Conservation (phyloP, 352 stramenopile genomes). For the Globisporangium apiculatum region DNA sequence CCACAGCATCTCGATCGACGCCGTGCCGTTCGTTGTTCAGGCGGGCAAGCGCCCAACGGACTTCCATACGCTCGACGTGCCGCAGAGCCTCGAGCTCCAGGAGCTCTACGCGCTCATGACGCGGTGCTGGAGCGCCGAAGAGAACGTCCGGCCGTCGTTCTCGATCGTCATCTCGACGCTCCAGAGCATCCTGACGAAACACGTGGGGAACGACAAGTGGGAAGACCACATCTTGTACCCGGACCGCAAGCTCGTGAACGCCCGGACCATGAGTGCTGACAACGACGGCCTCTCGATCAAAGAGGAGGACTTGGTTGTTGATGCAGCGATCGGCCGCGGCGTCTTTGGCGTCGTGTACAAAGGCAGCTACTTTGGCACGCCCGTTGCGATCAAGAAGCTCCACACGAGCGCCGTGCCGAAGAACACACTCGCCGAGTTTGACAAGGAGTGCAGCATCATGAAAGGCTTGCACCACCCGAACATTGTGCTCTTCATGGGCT, state of each 20-base stretch:
- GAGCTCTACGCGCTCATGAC: slow-evolving; percentile 65
- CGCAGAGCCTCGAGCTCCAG: slow-evolving; percentile 43
- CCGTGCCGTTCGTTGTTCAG: slow-evolving; percentile 75
- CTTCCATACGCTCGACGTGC: slow-evolving; percentile 54
- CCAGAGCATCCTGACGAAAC: slow-evolving; percentile 54
- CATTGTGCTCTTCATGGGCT: slow-evolving; percentile 97
- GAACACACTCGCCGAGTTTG: slow-evolving; percentile 75
- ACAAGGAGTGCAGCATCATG: slow-evolving; percentile 85
- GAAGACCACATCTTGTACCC: slow-evolving; percentile 81
- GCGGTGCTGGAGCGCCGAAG: slow-evolving; percentile 72
- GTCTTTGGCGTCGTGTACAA: slow-evolving; percentile 83
- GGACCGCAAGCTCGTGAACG: slow-evolving; percentile 65
- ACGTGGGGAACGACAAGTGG: slow-evolving; percentile 73
- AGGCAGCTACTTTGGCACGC: slow-evolving; percentile 77
- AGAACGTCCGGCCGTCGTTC: slow-evolving; percentile 70
- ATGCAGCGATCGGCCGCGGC: slow-evolving; percentile 60
- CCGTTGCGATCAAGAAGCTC: slow-evolving; percentile 81
- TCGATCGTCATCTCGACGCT: slow-evolving; percentile 74
- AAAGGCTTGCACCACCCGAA: slow-evolving; percentile 94
- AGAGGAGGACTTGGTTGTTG: slow-evolving; percentile 69
- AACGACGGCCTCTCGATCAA: slow-evolving; percentile 72
- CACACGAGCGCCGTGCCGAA: slow-evolving; percentile 72
- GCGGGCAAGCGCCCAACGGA: slow-evolving; percentile 72
- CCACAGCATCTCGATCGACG: slow-evolving; percentile 72
- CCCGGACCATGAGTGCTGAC: slow-evolving; percentile 31